Evolutionary conservation across 306 rosid genomes (phyloP).

Genomic region (Ceratonia siliqua): DNA sequence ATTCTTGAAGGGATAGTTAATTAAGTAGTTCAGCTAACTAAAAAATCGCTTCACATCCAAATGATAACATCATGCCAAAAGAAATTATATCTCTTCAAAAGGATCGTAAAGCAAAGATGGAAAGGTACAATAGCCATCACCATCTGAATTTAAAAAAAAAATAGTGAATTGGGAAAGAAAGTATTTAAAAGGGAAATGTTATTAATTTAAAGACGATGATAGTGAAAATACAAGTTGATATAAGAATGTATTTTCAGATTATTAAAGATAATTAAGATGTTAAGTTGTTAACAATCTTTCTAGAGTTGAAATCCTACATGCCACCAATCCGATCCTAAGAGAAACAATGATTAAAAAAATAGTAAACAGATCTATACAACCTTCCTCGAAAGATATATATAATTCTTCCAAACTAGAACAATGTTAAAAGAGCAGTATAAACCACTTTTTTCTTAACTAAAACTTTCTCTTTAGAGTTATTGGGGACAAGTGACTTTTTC

Average conservation of each 20-base stretch:
- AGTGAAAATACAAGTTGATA: not conserved
- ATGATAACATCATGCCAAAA: not conserved
- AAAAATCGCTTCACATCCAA: not conserved
- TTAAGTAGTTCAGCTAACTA: not conserved
- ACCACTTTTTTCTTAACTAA: too few relatives aligned
- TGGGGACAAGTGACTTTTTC: too few relatives aligned
- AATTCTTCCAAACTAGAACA: not conserved
- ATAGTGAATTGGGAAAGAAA: not conserved
- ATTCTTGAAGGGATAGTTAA: not conserved
- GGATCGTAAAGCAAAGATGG: not conserved
- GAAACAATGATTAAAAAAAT: not conserved
- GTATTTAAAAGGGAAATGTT: not conserved
- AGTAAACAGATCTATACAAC: not conserved
- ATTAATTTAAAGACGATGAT: not conserved
- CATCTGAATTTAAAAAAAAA: not conserved
- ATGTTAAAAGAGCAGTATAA: not conserved
- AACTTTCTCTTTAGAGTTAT: too few relatives aligned
- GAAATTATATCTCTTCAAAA: not conserved
- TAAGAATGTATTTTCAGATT: not conserved
- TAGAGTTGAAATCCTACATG: not conserved
- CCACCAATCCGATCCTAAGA: not conserved
- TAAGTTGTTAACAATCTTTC: not conserved
- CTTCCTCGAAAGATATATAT: not conserved
- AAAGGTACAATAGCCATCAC: not conserved
- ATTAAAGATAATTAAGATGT: not conserved